Conservation (phyloP, 495 filamentous ascomycete genomes). For the Trichoderma orchidacearum region DNA sequence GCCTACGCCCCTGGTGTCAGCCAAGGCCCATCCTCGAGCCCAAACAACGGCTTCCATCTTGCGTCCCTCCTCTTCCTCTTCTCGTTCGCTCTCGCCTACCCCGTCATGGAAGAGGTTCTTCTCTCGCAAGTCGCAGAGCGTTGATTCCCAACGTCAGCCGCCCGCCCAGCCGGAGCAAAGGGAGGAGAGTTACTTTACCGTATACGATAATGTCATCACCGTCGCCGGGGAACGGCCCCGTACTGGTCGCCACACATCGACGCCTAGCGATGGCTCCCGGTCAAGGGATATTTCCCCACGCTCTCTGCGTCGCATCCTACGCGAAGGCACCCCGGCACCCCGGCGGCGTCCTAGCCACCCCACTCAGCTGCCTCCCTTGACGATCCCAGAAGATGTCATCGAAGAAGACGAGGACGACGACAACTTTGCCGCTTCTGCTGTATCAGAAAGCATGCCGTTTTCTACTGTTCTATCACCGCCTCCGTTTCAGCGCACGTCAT, state of each 20-base stretch:
- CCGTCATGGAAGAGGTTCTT: constrained; percentile 31
- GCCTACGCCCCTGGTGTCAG: constrained; percentile 25
- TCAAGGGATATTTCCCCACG: constrained; percentile 24
- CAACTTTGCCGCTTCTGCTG: constrained; percentile 37
- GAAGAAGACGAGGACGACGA: constrained; percentile 41
- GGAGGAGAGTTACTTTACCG: not conserved
- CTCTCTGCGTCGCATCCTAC: constrained; percentile 28
- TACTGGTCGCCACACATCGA: not conserved
- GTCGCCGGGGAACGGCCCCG: not conserved
- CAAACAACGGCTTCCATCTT: constrained; percentile 43
- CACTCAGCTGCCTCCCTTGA: constrained; percentile 10
- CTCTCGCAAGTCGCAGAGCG: constrained; percentile 14
- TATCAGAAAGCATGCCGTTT: constrained; percentile 24
- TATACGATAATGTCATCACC: not conserved
- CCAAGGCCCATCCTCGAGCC: constrained; percentile 16
- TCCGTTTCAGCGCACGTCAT: constrained; percentile 22
- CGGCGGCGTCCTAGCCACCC: not conserved
- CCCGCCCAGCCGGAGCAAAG: not conserved
- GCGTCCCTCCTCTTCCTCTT: constrained; percentile 30
- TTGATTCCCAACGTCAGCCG: not conserved
- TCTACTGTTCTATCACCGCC: constrained; percentile 33
- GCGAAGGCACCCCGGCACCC: constrained; percentile 16
- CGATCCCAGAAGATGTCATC: constrained; percentile 37
- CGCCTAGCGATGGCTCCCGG: not conserved
- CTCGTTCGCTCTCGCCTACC: constrained; percentile 33